phyloP scores from a whole-genome alignment of 2,329 filamentous ascomycete genomes.

The Colletotrichum sidae region DNA sequence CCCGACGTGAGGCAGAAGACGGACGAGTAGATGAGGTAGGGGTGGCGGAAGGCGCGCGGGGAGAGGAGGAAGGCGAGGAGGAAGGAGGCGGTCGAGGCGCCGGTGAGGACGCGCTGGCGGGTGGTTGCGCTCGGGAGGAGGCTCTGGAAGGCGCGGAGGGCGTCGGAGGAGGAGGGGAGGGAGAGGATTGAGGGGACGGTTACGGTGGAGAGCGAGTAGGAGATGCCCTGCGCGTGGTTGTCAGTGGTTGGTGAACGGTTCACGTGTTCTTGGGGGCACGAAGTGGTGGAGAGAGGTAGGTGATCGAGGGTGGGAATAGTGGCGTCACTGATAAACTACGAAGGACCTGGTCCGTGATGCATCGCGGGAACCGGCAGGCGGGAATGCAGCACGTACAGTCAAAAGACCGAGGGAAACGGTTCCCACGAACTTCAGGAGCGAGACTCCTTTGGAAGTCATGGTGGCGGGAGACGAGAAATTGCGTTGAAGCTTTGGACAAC shows the following conservation, averaged over 20 bases:
- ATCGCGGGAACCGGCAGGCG: not conserved
- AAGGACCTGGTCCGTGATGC: constrained; percentile 5
- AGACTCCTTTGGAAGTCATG: constrained; percentile 78
- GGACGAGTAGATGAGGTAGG: constrained; percentile 89
- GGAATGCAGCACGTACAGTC: constrained; percentile 71
- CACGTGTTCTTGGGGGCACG: constrained; percentile 2
- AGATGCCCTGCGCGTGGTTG: constrained; percentile 75
- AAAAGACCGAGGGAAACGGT: constrained; percentile 88
- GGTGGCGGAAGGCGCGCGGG: constrained; percentile 80
- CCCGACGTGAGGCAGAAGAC: constrained; percentile 74
- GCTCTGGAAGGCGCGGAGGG: constrained; percentile 76
- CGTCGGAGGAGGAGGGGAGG: constrained; percentile 80
- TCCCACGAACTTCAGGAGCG: constrained; percentile 91
- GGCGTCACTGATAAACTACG: constrained; percentile 28
- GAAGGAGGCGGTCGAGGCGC: constrained; percentile 77
- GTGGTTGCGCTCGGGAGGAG: constrained; percentile 72
- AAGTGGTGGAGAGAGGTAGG: constrained; percentile 28
- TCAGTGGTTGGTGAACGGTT: constrained; percentile 1
- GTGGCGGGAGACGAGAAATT: constrained; percentile 36
- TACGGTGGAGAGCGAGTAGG: constrained; percentile 83
- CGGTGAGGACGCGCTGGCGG: constrained; percentile 75
- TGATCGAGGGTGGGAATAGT: constrained; percentile 28
- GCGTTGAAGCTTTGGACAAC: not conserved
- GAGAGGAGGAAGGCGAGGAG: constrained; percentile 83
- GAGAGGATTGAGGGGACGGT: constrained; percentile 84